Percentiles rank a stretch among this genome's conserved stretches.
These are phyloP conservation scores for Blastocystis sp. DNA, from an alignment of 352 stramenopile species.

Conservation along the genomic window DNA sequence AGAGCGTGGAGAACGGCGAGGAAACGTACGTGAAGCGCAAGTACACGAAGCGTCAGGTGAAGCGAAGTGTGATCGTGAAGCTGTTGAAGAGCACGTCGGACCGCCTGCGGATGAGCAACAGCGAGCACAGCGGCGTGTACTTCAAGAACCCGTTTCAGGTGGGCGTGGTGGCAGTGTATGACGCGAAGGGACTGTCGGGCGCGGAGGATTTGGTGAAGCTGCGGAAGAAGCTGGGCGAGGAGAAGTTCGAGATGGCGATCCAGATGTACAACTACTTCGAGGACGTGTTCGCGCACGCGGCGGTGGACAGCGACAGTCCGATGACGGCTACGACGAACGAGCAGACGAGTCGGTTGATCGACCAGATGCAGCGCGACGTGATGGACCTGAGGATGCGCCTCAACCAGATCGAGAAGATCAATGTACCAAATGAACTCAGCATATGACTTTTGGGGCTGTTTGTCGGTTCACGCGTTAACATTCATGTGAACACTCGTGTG, in stretches of 20 bases:
- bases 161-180: not conserved
- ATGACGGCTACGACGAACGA: not conserved
- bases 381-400: slow-evolving; percentile 43
- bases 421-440: too few species aligned
- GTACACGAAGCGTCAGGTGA: slow-evolving; percentile 35
- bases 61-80: slow-evolving; percentile 34
- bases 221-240: slow-evolving; percentile 71
- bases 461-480: not conserved
- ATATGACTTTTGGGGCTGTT: too few species aligned
- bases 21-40: slow-evolving; percentile 39
- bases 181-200: slow-evolving; percentile 51
- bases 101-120: slow-evolving; percentile 14
- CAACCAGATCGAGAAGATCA: slow-evolving; percentile 43
- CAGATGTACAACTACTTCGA: slow-evolving; percentile 74
- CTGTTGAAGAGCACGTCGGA: slow-evolving; percentile 62
- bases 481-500: not conserved
- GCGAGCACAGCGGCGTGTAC: slow-evolving; percentile 44
- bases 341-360: slow-evolving; percentile 48
- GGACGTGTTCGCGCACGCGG: slow-evolving; percentile 16
- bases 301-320: not conserved
- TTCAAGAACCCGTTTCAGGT: slow-evolving; percentile 74
- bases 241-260: slow-evolving; percentile 73
- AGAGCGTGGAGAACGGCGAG: not conserved
- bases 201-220: slow-evolving; percentile 53
- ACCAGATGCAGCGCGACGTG: slow-evolving; percentile 52